Conservation (phyloP, 305 asterid species). For the Fraxinus albicans region DNA sequence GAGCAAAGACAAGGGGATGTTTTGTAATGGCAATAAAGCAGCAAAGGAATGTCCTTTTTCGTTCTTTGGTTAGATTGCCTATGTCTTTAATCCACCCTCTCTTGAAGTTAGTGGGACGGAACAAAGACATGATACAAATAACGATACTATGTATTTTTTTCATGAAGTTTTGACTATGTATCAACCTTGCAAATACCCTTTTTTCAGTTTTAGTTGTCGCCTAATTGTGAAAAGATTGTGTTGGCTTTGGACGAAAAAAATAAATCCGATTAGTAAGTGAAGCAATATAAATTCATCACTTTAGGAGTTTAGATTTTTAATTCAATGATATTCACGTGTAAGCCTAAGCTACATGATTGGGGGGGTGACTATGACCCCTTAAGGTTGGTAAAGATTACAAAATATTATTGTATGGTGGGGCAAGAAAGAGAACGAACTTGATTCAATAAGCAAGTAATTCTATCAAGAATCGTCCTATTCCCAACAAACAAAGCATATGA, state of each 20-base stretch:
- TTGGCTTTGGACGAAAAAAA: no score
- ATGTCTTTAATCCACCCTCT: neutral
- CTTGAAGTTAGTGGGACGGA: neutral
- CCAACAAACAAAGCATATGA: constrained; percentile 29
- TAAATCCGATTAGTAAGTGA: no score
- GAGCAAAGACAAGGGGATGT: neutral
- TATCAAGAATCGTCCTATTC: constrained; percentile 19
- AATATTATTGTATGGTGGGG: constrained; percentile 17
- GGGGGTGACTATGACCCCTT: neutral
- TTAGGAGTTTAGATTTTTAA: no score
- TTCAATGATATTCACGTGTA: neutral
- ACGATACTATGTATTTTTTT: neutral
- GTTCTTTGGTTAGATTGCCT: neutral
- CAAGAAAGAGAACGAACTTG: constrained; percentile 19
- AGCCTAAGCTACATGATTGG: constrained; percentile 5
- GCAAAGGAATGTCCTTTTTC: neutral
- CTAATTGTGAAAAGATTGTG: neutral
- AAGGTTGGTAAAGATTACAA: constrained; percentile 2
- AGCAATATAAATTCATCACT: neutral
- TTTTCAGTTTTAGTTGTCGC: neutral
- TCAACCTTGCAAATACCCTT: neutral
- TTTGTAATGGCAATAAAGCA: neutral
- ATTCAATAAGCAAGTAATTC: constrained; percentile 34
- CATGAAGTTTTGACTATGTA: neutral
- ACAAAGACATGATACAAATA: neutral